Percentiles rank a stretch among this genome's conserved stretches.
These are phyloP conservation scores for Vigna unguiculata DNA, from an alignment of 306 rosid genomes.

Conservation along the genomic window DNA sequence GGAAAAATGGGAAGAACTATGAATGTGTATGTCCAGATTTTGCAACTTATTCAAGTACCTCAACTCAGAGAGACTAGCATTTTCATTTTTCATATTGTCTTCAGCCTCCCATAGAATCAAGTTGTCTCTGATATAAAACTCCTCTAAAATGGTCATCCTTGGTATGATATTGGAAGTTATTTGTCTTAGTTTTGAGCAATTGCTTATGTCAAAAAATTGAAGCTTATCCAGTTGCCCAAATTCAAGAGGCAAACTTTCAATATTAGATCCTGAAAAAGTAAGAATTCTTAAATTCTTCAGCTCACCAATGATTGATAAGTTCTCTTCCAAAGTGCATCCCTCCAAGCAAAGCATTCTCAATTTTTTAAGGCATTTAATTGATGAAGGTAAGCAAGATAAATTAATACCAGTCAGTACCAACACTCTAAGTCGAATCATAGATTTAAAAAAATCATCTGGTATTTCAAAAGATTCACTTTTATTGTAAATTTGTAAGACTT, in stretches of 20 bases:
- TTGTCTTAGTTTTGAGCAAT: background rate
- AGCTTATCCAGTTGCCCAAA: slow-evolving; percentile 22
- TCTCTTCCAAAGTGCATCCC: background rate
- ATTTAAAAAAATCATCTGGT: slow-evolving; percentile 12
- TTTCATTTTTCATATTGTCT: background rate
- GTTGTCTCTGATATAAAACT: slow-evolving; percentile 48
- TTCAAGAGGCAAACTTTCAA: slow-evolving; percentile 28
- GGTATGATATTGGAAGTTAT: slow-evolving; percentile 45
- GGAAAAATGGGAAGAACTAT: background rate
- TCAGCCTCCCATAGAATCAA: slow-evolving; percentile 39
- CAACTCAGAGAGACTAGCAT: slow-evolving; percentile 34
- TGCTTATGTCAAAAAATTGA: slow-evolving; percentile 31
- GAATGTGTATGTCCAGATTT: slow-evolving; percentile 11
- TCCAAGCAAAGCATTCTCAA: slow-evolving; percentile 39
- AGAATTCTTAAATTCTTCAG: slow-evolving; percentile 39
- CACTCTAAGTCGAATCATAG: slow-evolving; percentile 16
- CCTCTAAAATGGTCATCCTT: slow-evolving; percentile 44
- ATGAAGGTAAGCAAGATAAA: background rate
- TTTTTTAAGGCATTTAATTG: background rate
- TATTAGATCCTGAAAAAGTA: slow-evolving; percentile 31
- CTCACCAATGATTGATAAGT: slow-evolving; percentile 24
- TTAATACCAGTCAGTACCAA: background rate
- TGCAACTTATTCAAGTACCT: slow-evolving; percentile 7
- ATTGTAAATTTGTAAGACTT: background rate
- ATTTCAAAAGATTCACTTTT: background rate